These are phyloP conservation scores for Xerocomus nothofagi DNA, from an alignment of 1,284 basidiomycete genomes.

Conservation along the genomic window DNA sequence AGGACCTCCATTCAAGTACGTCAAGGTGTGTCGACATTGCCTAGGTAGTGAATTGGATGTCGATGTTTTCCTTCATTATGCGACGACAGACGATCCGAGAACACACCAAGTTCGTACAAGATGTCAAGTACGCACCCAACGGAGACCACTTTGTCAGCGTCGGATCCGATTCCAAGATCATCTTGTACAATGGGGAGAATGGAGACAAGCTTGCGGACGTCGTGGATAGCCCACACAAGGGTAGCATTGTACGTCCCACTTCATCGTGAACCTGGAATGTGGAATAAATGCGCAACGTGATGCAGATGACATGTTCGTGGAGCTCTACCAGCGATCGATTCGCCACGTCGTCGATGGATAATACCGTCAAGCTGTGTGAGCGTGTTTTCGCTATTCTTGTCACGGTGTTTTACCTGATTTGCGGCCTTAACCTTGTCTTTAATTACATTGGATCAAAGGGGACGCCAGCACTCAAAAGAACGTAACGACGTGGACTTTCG, in stretches of 20 bases:
- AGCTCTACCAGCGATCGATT: slow-evolving; percentile 72
- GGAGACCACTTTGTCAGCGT: slow-evolving; percentile 88
- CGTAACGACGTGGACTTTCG: slow-evolving; percentile 69
- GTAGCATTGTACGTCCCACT: slow-evolving; percentile 64
- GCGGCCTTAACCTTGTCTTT: background rate
- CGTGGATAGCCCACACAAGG: slow-evolving; percentile 65
- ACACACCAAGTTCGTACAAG: slow-evolving; percentile 94
- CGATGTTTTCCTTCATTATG: background rate
- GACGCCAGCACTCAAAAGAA: slow-evolving; percentile 74
- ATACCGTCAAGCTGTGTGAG: slow-evolving; percentile 85
- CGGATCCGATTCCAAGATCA: slow-evolving; percentile 87
- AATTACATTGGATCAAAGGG: slow-evolving; percentile 48
- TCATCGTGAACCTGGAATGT: background rate
- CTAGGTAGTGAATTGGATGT: background rate
- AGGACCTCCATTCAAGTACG: slow-evolving; percentile 88
- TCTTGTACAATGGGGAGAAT: slow-evolving; percentile 90
- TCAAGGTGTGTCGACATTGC: slow-evolving; percentile 56
- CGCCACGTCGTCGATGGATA: slow-evolving; percentile 85
- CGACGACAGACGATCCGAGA: slow-evolving; percentile 70
- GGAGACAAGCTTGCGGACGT: slow-evolving; percentile 79
- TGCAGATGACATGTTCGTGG: slow-evolving; percentile 79
- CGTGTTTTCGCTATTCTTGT: background rate
- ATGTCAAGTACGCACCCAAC: slow-evolving; percentile 81
- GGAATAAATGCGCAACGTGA: background rate
- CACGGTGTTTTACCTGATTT: background rate